Evolutionary conservation across 2,329 filamentous ascomycete genomes (phyloP), one percentile per base, ranked within the genome.

Genomic region (Verticillium isaacii): DNA sequence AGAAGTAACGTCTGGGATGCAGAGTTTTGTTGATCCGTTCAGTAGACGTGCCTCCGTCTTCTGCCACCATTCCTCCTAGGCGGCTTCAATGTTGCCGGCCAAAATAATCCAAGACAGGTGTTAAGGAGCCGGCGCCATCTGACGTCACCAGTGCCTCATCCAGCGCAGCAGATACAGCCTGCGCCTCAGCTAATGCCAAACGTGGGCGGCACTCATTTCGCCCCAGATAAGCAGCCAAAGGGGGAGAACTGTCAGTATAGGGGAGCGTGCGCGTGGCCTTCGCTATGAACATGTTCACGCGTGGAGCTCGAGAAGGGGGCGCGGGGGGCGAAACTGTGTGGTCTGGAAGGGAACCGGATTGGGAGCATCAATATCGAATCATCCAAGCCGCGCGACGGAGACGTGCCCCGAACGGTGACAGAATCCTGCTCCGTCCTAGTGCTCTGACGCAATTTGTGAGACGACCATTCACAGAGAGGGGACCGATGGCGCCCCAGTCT

Each of bases 391-490:
- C 45, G 45, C 19, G 19, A 50, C 45, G 45, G 37, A 41, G 57
- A 11, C 25, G 29, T 45, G 54, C 34, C 39, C 39, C 39, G 56
- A 45, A 45, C 34, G 54, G 59, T 59, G 61, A 36, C 25, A 50
- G 45, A n/a, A 50, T 50, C 17, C 45, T 36, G 34, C 34, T 36
- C 34, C 34, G 62, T 61, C 14, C 60, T 60, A 62, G 62, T 58
- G 60, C 52, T 61, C 62, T 65, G 63, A 65, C 60, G 62, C 63
- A 64, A 64, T 65, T 60, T 62, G 57, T 64, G 41, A 39, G 59
- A 58, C 50, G 19, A 45, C 41, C 55, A 64, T 52, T 60, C 60
- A 60, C 50, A 62, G 34, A 37, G 60, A 56, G 50, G 61, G 41
- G 39, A 37, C 41, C 58, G 59, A 57, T 58, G 23, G 61, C 54